Conservation (phyloP, 345 rosid species). For the Brassica juncea region DNA sequence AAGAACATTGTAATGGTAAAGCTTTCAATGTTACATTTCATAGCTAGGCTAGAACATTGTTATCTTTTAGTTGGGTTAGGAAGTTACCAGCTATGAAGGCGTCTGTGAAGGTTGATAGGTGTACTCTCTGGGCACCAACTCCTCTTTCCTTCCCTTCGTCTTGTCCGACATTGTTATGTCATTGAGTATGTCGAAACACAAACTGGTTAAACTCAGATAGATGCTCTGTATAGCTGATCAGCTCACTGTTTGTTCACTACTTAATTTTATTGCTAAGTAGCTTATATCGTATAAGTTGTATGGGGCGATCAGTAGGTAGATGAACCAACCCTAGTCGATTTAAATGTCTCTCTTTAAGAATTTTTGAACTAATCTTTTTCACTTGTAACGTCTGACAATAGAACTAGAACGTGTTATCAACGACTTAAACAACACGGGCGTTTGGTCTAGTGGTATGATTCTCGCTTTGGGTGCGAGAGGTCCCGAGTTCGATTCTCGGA, state of each 20-base stretch:
- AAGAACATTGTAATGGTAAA: not conserved
- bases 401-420: too few species aligned
- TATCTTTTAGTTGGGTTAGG: too few species aligned
- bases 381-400: not conserved
- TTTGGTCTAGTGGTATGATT: slow-evolving; percentile 95
- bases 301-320: not conserved
- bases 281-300: not conserved
- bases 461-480: slow-evolving; percentile 95
- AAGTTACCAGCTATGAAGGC: slow-evolving; percentile 70
- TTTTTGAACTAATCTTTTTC: not conserved
- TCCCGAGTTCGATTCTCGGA: slow-evolving; percentile 80
- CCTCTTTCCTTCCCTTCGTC: slow-evolving; percentile 63
- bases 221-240: not conserved
- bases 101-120: slow-evolving; percentile 43
- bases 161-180: slow-evolving; percentile 62
- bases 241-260: not conserved
- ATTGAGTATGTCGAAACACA: not conserved
- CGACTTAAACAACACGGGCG: slow-evolving; percentile 34
- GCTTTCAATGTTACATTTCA: not conserved
- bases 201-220: not conserved
- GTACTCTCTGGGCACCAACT: slow-evolving; percentile 82
- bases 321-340: slow-evolving; percentile 17
- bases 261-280: not conserved
- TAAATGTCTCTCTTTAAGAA: too few species aligned
- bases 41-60: not conserved